Conservation (phyloP, 129 eudicot species). For the Tanacetum coccineum region DNA sequence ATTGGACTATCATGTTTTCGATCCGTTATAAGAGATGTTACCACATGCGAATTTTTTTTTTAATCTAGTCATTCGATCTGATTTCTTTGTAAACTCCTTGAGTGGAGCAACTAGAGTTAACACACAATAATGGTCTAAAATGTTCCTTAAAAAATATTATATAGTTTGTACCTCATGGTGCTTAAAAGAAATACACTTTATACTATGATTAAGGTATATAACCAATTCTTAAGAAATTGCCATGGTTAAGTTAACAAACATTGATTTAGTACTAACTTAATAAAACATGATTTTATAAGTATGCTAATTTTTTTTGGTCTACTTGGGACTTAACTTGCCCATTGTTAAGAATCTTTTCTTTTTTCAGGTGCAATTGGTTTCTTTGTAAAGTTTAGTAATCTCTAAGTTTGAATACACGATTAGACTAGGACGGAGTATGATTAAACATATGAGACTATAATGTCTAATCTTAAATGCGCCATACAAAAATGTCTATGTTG, state of each 20-base stretch:
- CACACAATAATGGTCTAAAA: neutral
- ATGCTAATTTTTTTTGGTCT: no score
- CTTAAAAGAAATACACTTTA: neutral
- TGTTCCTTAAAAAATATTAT: neutral
- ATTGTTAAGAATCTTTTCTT: no score
- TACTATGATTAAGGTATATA: neutral
- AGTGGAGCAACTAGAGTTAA: neutral
- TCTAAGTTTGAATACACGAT: no score
- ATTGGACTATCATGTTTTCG: neutral
- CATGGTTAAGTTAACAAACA: no score
- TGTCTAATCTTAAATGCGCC: neutral
- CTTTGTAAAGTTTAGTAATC: no score
- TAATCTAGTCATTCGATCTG: neutral
- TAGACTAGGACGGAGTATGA: neutral
- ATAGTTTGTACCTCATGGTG: neutral
- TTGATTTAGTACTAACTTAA: no score
- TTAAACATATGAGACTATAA: neutral
- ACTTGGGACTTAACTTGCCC: no score
- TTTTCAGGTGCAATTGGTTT: no score
- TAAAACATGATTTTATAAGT: no score
- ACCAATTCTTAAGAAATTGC: no score
- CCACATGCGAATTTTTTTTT: neutral
- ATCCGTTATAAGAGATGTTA: neutral
- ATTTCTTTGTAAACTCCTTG: neutral
- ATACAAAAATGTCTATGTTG: neutral